Base-by-base conservation (phyloP, 306 rosid species). In the Vigna mungo region DNA sequence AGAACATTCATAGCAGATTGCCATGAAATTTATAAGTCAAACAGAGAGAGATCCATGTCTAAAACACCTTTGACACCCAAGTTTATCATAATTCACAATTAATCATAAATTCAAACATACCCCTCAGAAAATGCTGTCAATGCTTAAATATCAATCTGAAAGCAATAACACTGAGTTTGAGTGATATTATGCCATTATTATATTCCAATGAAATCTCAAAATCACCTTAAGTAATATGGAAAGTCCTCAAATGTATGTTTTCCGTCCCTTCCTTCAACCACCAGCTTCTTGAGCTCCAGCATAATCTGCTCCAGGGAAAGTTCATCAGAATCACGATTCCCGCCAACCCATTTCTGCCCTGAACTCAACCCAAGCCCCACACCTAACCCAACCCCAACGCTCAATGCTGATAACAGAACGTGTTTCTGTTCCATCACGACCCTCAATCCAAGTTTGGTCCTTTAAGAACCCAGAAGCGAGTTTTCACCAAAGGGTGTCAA, bases 341-440 rank as follows among this genome's bases (percentile, higher is more conserved):
- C 97, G 27, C 86, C 92, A 32, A 95, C 91, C 98, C 98, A 95
- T 79, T 88, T 95, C 58, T 87, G 88, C 54, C 93, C 97, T 2
- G 97, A 87, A 58, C 97, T 89, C 80, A 92, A 84, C 18, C 96
- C 94, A 68, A 95, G 85, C 64, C 98, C 97, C 36, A 92, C 96
- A 68, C 98, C 98, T 18, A 94, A 88, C 41, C 98, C 98, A 75
- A 92, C 95, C 75, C 98, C 98, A 53, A 90, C 98, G 68, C 98
- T 86, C 92, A 95, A 83, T 84, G 97, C 97, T 63, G 98, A 95
- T 84, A 92, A 75, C 75, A 95, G 64, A 87, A 92, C 90, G 80
- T 89, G 93, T 82, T 92, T 95, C 92, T 95, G 97, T 81, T 95
- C 97, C 98, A 92, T 95, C 49, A 80, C 61, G 23, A 7, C 59